Conservation (phyloP, 371 early-diverging fungal genomes). For the Mucor ambiguus region DNA sequence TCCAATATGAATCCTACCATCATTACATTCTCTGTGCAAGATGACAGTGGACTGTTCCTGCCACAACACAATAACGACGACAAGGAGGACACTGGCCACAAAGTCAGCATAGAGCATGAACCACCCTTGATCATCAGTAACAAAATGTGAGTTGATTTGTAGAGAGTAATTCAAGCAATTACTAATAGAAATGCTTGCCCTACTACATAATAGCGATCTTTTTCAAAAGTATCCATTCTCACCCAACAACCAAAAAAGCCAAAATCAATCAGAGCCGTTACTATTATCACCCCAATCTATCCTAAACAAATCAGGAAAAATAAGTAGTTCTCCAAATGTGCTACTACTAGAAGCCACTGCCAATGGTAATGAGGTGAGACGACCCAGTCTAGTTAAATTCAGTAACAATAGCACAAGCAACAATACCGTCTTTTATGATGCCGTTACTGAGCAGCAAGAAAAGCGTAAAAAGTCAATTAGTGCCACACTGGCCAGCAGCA, state of each 20-base stretch:
- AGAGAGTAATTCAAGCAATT: too few relatives aligned
- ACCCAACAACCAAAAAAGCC: not conserved
- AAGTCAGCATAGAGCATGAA: not conserved
- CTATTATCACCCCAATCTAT: not conserved
- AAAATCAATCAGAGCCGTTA: not conserved
- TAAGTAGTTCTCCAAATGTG: not conserved
- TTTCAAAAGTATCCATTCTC: not conserved
- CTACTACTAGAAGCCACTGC: not conserved
- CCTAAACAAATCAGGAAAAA: not conserved
- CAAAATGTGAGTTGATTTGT: not conserved
- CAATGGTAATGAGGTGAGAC: not conserved
- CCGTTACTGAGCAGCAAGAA: not conserved
- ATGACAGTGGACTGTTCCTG: not conserved
- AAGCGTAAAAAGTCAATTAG: not conserved
- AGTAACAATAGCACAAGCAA: not conserved
- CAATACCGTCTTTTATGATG: not conserved
- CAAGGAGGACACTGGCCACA: not conserved
- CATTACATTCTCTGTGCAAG: not conserved
- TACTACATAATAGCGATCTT: not conserved
- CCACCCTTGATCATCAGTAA: not conserved
- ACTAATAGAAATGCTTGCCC: not conserved
- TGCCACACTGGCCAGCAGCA: not conserved
- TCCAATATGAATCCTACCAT: not conserved
- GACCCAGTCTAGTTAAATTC: slow-evolving; percentile 2
- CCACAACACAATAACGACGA: not conserved